These are phyloP conservation scores for Tylopilus intermedius DNA, from an alignment of 768 basidiomycete genomes.

Conservation along the genomic window DNA sequence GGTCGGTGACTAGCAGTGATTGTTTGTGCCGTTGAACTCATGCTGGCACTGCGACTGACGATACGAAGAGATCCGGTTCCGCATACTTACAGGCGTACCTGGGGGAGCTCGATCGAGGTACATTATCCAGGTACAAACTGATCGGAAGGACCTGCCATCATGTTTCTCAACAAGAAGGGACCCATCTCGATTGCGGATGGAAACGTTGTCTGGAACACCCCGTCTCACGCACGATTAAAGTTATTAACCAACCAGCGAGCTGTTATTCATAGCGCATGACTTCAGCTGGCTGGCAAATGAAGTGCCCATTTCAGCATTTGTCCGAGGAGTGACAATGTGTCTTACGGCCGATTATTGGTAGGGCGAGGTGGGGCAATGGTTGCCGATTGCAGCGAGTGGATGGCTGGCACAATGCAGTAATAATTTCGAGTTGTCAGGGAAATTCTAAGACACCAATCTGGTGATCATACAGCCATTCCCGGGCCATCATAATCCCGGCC, in stretches of 20 bases:
- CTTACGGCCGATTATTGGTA: too few relatives aligned
- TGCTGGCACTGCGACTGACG: too few relatives aligned
- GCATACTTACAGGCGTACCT: neutral
- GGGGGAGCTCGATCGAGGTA: neutral
- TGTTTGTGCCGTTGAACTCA: too few relatives aligned
- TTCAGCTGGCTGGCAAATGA: too few relatives aligned
- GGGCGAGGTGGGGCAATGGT: neutral
- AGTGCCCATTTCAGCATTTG: too few relatives aligned
- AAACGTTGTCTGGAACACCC: too few relatives aligned
- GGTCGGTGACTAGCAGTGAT: too few relatives aligned
- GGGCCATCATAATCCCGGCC: neutral
- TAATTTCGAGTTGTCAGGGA: neutral
- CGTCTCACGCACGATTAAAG: too few relatives aligned
- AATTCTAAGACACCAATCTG: neutral
- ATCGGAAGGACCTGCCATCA: neutral
- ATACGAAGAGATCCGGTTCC: too few relatives aligned
- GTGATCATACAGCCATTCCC: neutral
- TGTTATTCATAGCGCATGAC: neutral
- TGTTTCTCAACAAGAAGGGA: neutral
- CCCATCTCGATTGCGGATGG: neutral
- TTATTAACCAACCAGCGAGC: neutral
- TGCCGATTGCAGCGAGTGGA: neutral
- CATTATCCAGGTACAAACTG: neutral
- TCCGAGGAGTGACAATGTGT: too few relatives aligned
- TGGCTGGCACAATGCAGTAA: neutral